Evolutionary conservation across 2,329 filamentous ascomycete species (phyloP).

Genomic region (Aspergillus glaucus): DNA sequence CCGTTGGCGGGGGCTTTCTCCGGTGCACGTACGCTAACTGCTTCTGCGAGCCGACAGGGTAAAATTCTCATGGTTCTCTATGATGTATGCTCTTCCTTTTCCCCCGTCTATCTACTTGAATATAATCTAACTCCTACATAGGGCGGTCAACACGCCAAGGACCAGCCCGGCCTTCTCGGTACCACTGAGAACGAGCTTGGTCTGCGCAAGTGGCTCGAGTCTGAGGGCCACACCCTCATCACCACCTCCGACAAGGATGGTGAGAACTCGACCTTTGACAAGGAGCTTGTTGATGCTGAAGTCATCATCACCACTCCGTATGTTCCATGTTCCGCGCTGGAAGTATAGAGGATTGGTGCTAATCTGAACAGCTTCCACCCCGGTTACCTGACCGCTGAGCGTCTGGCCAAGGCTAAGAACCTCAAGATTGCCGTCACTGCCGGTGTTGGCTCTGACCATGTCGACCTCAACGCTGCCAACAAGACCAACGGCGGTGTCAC

Average conservation of each 20-base stretch:
- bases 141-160: constrained; percentile 76
- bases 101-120: not conserved
- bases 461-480: constrained; percentile 95
- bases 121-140: constrained; percentile 22
- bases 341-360: constrained; percentile 7
- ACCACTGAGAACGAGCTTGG: constrained; percentile 98
- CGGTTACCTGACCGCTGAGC: constrained; percentile 93
- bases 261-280: constrained; percentile 85
- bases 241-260: constrained; percentile 98
- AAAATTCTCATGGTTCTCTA: constrained; percentile 94
- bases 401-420: constrained; percentile 96
- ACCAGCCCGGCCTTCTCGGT: constrained; percentile 83
- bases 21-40: constrained; percentile 57
- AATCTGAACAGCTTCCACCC: constrained; percentile 75
- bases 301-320: constrained; percentile 98
- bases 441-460: constrained; percentile 96
- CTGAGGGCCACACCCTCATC: constrained; percentile 89
- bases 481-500: constrained; percentile 96
- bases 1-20: constrained; percentile 39
- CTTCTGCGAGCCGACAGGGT: constrained; percentile 68
- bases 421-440: constrained; percentile 96
- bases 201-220: constrained; percentile 94
- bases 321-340: constrained; percentile 18
- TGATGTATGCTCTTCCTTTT: constrained; percentile 56
- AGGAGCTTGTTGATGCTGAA: constrained; percentile 93